Conservation (phyloP, 805 yeast genomes). For the Ogataea glucozyma region DNA sequence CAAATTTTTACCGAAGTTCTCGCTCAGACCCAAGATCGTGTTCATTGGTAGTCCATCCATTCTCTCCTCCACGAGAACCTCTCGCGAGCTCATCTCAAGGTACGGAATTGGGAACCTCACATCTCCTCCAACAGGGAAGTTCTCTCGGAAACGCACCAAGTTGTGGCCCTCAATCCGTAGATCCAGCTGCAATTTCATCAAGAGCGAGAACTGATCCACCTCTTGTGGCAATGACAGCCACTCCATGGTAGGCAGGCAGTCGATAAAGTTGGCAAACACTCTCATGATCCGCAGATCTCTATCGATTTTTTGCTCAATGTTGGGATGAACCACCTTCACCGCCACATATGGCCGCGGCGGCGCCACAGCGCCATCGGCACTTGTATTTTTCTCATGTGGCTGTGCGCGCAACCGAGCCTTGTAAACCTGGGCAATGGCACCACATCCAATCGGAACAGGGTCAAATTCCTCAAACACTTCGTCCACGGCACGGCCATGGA, state of each 20-base stretch:
- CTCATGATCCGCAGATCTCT: conserved; percentile 85
- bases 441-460: conserved; percentile 86
- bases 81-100: conserved; percentile 60
- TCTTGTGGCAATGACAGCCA: conserved; percentile 96
- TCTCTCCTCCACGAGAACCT: conserved; percentile 82
- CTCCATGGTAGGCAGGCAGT: conserved; percentile 89
- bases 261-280: conserved; percentile 70
- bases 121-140: conserved; percentile 58
- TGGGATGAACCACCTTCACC: conserved; percentile 89
- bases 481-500: conserved; percentile 54
- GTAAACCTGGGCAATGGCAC: conserved; percentile 97
- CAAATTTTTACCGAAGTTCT: conserved; percentile 45
- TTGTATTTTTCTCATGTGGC: too few species aligned
- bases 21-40: conserved; percentile 54
- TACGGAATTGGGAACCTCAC: conserved; percentile 82
- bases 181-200: conserved; percentile 90
- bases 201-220: conserved; percentile 78
- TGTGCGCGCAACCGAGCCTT: conserved; percentile 59
- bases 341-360: conserved; percentile 67
- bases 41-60: conserved; percentile 84
- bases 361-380: too few species aligned
- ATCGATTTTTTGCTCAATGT: conserved; percentile 66
- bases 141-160: conserved; percentile 65
- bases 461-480: conserved; percentile 80
- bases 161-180: conserved; percentile 87